phyloP scores from a whole-genome alignment of 768 basidiomycete species.

The Boletales sp. region DNA sequence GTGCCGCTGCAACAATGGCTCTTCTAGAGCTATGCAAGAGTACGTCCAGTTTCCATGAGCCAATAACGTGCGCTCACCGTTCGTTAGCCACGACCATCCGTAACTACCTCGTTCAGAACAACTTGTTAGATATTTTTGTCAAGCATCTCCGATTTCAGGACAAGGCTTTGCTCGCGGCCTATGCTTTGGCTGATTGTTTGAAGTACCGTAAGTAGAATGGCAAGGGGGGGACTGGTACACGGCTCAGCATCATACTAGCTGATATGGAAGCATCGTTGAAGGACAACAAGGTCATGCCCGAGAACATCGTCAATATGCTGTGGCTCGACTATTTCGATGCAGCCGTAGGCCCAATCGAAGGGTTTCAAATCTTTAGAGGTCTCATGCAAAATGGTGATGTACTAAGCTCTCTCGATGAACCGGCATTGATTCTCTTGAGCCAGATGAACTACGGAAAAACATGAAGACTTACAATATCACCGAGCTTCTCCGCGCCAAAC shows the following conservation, averaged over 20 bases:
- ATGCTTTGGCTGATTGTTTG: slow-evolving; percentile 16
- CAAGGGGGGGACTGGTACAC: not conserved
- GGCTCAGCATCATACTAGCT: slow-evolving; percentile 1
- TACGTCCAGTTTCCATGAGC: not conserved
- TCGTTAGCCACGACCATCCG: slow-evolving; percentile 8
- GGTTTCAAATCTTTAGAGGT: slow-evolving; percentile 2
- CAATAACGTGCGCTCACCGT: not conserved
- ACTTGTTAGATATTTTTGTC: slow-evolving; percentile 10
- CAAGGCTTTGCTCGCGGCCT: slow-evolving; percentile 17
- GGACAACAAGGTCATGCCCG: not conserved
- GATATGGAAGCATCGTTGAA: slow-evolving; percentile 15
- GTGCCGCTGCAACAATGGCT: slow-evolving; percentile 20
- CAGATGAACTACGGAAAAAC: slow-evolving; percentile 1
- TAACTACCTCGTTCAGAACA: slow-evolving; percentile 3
- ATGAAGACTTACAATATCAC: not conserved
- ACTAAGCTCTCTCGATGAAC: not conserved
- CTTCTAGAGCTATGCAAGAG: slow-evolving; percentile 18
- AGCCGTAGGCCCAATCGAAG: not conserved
- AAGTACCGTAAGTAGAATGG: slow-evolving; percentile 9
- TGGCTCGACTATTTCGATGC: slow-evolving; percentile 8
- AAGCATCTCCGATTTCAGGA: slow-evolving; percentile 12
- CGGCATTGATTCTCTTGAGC: not conserved
- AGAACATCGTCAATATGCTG: slow-evolving; percentile 2
- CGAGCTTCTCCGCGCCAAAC: not conserved
- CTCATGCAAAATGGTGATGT: slow-evolving; percentile 5